phyloP scores from a whole-genome alignment of 164 flowering plant genomes.

The Nymphaea thermarum region DNA sequence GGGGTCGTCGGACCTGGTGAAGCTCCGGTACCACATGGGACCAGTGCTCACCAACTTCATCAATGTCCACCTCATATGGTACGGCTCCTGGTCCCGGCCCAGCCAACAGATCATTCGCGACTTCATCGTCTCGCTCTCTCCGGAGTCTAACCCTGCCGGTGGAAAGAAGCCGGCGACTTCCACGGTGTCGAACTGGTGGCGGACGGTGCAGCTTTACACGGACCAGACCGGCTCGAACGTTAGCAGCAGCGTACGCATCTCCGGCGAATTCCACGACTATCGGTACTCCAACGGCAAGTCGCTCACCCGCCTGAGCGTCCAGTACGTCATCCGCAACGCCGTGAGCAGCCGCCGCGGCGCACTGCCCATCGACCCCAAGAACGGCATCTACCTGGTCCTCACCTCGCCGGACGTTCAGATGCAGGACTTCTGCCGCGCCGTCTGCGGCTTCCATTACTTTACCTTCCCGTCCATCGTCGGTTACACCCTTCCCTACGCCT shows the following conservation, averaged over 20 bases:
- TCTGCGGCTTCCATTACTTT: constrained; percentile 95
- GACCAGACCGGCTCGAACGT: constrained; percentile 89
- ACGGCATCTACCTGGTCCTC: constrained; percentile 78
- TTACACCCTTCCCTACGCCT: constrained; percentile 86
- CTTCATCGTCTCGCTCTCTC: constrained; percentile 71
- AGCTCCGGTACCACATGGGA: constrained; percentile 92
- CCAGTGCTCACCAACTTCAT: constrained; percentile 76
- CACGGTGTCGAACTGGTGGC: constrained; percentile 85
- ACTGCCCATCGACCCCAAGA: constrained; percentile 58
- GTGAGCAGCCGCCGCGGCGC: constrained; percentile 10
- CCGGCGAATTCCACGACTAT: constrained; percentile 61
- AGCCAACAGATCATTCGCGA: constrained; percentile 64
- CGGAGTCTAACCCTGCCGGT: constrained; percentile 14
- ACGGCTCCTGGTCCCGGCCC: constrained; percentile 56
- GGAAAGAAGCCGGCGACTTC: constrained; percentile 20
- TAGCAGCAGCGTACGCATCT: constrained; percentile 37
- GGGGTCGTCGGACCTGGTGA: constrained; percentile 75
- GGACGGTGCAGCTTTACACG: constrained; percentile 67
- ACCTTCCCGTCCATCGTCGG: constrained; percentile 90
- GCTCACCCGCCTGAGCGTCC: constrained; percentile 66
- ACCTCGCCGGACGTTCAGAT: constrained; percentile 61
- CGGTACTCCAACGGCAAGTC: constrained; percentile 50
- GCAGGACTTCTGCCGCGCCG: constrained; percentile 86
- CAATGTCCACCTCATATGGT: constrained; percentile 79
- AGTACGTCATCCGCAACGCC: constrained; percentile 59